These are phyloP conservation scores for Nicotiana noctiflora DNA, from an alignment of 257 asterid genomes.

Conservation along the genomic window DNA sequence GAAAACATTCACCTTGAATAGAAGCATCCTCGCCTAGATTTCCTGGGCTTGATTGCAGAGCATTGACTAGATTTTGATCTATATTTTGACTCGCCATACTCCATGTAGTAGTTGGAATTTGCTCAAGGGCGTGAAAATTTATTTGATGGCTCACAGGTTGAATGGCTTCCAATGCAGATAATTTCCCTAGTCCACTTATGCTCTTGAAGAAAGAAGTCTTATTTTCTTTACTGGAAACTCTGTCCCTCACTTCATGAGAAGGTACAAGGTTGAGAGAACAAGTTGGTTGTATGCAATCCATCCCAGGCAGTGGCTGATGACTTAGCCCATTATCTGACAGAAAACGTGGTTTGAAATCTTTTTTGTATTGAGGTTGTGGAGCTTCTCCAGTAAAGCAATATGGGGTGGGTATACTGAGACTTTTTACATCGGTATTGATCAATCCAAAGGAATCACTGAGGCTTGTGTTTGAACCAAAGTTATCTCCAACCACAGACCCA, in stretches of 20 bases:
- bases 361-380: slow-evolving; percentile 31
- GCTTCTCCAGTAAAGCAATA: slow-evolving; percentile 32
- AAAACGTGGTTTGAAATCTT: slow-evolving; percentile 24
- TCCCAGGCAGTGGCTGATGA: slow-evolving; percentile 21
- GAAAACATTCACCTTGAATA: slow-evolving; percentile 34
- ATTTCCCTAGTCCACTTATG: slow-evolving; percentile 20
- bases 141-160: slow-evolving; percentile 30
- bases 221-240: slow-evolving; percentile 9
- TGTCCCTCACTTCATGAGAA: slow-evolving; percentile 14
- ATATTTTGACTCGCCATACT: slow-evolving; percentile 26
- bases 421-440: slow-evolving; percentile 27
- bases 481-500: slow-evolving; percentile 17
- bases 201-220: slow-evolving; percentile 18
- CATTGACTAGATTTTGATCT: slow-evolving; percentile 29
- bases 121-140: slow-evolving; percentile 19
- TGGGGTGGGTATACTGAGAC: slow-evolving; percentile 27
- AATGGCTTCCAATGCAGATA: slow-evolving; percentile 22
- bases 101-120: slow-evolving; percentile 29
- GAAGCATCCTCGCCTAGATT: slow-evolving; percentile 41
- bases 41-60: slow-evolving; percentile 26
- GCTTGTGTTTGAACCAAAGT: slow-evolving; percentile 16
- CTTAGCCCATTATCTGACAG: slow-evolving; percentile 19
- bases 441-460: slow-evolving; percentile 25
- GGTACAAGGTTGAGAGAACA: slow-evolving; percentile 10
- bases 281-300: slow-evolving; percentile 15